Base-by-base conservation (phyloP, 306 rosid genomes). In the Ceratonia siliqua region DNA sequence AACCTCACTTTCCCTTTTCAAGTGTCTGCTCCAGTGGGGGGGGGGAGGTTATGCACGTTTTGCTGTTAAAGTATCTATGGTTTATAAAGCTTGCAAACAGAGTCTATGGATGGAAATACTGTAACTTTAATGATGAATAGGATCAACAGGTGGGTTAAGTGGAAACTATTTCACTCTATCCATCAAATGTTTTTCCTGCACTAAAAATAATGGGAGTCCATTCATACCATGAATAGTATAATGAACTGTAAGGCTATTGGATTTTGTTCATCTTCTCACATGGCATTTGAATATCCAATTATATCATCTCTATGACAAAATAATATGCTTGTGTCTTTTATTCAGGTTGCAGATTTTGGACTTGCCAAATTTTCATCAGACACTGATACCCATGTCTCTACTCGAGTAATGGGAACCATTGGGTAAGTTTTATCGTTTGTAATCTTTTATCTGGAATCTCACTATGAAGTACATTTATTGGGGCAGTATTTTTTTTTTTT, bases 381-480 rank as follows among this genome's bases (percentile, higher is more conserved):
- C 17, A 66, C 82, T 9, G 87, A 89, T 27, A 89, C 90, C 66
- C 92, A 87, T 55, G 89, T 89, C 73, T 87, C 89, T 45, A 89
- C 95, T 11, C 85, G 95, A 66, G 82, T 87, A 43, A 83, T 87
- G 90, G 95, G 95, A 82, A 83, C 92, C 70, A 81, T 89, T 79
- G 94, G 94, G 91, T 89, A 58, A 67, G 81, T 79, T 62, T 53
- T 57, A 21, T 22, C 32, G 6, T 70, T 8, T 58, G 33, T 50
- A 14, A 64, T 17, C 21, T 62, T 52, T 70, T 59, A 15, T 58
- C 66, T 73, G 24, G 57, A 79, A 8, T 57, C 49, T 36, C 48
- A 12, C 8, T 7, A 36, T 62, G 30, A 35, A 39, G 32, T 39
- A n/a, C 6, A 50, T 68, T 41, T 25, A 8, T 41, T 15, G 66